phyloP scores from a whole-genome alignment of 805 yeast genomes.

The Wickerhamomyces canadensis region DNA sequence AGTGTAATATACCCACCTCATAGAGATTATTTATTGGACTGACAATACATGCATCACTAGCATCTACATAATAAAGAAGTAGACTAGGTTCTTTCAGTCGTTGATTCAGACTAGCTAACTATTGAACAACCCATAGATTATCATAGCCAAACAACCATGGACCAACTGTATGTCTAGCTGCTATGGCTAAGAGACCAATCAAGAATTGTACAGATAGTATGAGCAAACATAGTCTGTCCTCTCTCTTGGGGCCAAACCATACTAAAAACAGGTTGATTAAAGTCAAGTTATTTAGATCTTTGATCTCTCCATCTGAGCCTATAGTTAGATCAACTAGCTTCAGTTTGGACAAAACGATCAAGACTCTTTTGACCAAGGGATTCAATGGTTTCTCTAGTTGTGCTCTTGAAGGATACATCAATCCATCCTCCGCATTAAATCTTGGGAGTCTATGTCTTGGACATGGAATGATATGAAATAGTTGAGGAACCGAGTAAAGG shows the following conservation, averaged over 20 bases:
- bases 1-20: not conserved
- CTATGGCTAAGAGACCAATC: conserved; percentile 61
- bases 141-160: conserved; percentile 86
- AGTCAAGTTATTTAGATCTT: conserved; percentile 57
- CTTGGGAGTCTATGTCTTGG: conserved; percentile 93
- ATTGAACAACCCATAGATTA: conserved; percentile 46
- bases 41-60: no score
- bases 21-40: no score
- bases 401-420: conserved; percentile 69
- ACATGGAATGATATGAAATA: conserved; percentile 81
- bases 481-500: conserved; percentile 85
- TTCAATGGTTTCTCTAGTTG: conserved; percentile 30
- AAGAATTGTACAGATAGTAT: conserved; percentile 59
- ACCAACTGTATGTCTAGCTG: conserved; percentile 78
- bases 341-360: conserved; percentile 43
- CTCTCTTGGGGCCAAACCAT: conserved; percentile 87
- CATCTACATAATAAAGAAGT: no score
- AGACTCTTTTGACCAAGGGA: conserved; percentile 30
- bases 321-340: conserved; percentile 42
- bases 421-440: conserved; percentile 60
- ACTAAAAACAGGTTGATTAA: conserved; percentile 78
- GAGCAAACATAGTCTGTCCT: conserved; percentile 62
- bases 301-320: conserved; percentile 24
- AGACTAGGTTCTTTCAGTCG: no score
- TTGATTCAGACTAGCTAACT: no score